Evolutionary conservation across 1,284 basidiomycete species (phyloP).

Genomic region (Marasmius sp.): DNA sequence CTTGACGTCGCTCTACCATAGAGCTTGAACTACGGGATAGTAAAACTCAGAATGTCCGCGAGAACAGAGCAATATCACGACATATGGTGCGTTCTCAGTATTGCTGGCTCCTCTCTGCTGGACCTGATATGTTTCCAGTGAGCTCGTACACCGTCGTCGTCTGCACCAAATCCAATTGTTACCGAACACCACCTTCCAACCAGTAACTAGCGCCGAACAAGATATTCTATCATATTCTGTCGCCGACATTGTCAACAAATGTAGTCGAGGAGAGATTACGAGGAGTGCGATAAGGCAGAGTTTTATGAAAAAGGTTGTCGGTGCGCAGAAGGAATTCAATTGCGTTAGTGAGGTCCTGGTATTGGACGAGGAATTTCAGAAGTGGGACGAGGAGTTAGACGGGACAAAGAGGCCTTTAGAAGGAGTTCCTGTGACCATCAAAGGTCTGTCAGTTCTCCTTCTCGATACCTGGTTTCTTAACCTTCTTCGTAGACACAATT

Average conservation of each 20-base stretch:
- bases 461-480: not conserved
- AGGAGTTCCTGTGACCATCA: constrained; percentile 71
- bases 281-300: not conserved
- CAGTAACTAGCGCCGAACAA: not conserved
- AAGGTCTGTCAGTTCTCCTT: constrained; percentile 34
- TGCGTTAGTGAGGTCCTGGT: not conserved
- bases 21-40: no score
- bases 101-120: not conserved
- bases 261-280: not conserved
- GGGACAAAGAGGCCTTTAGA: constrained; percentile 46
- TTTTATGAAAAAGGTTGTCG: not conserved
- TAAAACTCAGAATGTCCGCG: no score
- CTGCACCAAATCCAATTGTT: not conserved
- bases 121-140: not conserved
- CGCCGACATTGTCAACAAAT: not conserved
- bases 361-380: not conserved
- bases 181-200: not conserved
- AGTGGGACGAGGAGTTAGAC: not conserved
- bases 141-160: not conserved
- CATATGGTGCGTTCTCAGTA: not conserved
- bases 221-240: not conserved
- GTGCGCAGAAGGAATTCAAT: not conserved
- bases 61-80: not conserved
- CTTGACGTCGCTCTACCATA: no score
- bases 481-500: constrained; percentile 44